These are phyloP conservation scores for Neostapfia colusana DNA, from an alignment of 176 grass and related monocot genomes.

Conservation along the genomic window DNA sequence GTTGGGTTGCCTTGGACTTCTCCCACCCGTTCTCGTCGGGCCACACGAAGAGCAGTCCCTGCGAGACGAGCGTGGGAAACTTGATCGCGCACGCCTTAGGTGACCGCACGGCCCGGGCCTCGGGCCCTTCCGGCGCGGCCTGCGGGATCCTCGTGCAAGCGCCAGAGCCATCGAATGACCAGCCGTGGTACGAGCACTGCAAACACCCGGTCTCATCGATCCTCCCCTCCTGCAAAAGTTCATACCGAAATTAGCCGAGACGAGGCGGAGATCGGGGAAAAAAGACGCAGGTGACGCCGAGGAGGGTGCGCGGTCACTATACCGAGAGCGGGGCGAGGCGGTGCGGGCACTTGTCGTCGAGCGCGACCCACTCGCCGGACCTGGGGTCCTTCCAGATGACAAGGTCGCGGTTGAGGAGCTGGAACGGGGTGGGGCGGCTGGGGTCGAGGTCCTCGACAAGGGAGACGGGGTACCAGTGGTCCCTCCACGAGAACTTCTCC, in stretches of 20 bases:
- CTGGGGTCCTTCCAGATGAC: slow-evolving; percentile 93
- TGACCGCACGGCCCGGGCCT: slow-evolving; percentile 56
- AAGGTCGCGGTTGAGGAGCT: slow-evolving; percentile 96
- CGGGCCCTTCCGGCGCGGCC: slow-evolving; percentile 63
- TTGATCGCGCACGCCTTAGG: slow-evolving; percentile 70
- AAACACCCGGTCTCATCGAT: slow-evolving; percentile 92
- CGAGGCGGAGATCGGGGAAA: background rate
- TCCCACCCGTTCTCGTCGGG: slow-evolving; percentile 92
- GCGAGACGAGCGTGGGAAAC: slow-evolving; percentile 82
- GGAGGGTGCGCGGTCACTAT: background rate
- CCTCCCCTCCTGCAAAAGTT: slow-evolving; percentile 64
- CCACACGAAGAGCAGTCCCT: slow-evolving; percentile 94
- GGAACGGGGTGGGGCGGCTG: slow-evolving; percentile 72
- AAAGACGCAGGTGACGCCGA: background rate
- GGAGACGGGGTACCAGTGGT: slow-evolving; percentile 95
- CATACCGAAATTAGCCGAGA: slow-evolving; percentile 4
- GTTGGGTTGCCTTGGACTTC: slow-evolving; percentile 69
- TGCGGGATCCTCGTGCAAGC: slow-evolving; percentile 85
- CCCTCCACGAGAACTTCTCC: slow-evolving; percentile 84
- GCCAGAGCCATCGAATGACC: slow-evolving; percentile 78
- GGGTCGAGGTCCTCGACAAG: slow-evolving; percentile 95
- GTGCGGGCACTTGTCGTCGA: slow-evolving; percentile 94
- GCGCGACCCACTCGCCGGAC: slow-evolving; percentile 72
- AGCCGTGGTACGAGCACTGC: slow-evolving; percentile 97
- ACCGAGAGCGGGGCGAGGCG: slow-evolving; percentile 95